A percentile compares a stretch with the other conserved stretches of the same genome.
These are phyloP conservation scores for Ophidiomyces ophidiicola DNA, from an alignment of 2,329 filamentous ascomycete species.

Conservation along the genomic window DNA sequence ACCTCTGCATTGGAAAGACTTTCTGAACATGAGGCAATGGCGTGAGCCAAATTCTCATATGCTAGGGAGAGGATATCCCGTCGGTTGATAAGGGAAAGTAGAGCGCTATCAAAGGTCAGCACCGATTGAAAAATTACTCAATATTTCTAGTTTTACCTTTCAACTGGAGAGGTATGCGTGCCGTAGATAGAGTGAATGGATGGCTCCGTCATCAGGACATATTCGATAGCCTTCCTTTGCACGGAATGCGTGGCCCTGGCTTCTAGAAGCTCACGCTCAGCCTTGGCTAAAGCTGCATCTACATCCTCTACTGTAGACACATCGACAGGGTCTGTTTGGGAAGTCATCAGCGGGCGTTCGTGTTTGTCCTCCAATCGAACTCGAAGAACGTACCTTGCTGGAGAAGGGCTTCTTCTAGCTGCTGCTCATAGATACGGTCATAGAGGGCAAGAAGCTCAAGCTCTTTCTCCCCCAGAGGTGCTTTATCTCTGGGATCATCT, in stretches of 20 bases:
- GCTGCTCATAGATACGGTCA: constrained; percentile 57
- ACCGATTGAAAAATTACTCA: neutral
- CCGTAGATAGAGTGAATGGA: constrained; percentile 65
- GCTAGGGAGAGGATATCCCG: constrained; percentile 56
- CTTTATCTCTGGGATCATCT: constrained; percentile 36
- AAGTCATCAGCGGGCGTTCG: constrained; percentile 1
- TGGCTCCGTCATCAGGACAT: constrained; percentile 59
- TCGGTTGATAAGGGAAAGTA: constrained; percentile 53
- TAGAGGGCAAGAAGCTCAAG: constrained; percentile 55
- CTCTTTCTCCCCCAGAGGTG: constrained; percentile 55
- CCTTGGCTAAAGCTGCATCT: constrained; percentile 39
- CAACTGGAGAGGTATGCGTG: constrained; percentile 51
- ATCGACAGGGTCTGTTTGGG: constrained; percentile 3
- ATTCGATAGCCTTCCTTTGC: constrained; percentile 55
- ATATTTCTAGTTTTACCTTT: constrained; percentile 45
- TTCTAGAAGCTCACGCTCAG: constrained; percentile 56
- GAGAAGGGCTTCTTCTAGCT: constrained; percentile 59
- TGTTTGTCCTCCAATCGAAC: neutral
- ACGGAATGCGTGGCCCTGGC: constrained; percentile 58
- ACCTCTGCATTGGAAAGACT: constrained; percentile 47
- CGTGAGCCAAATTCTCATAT: constrained; percentile 48
- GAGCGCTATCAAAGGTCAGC: constrained; percentile 39
- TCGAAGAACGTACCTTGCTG: constrained; percentile 28
- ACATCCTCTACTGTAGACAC: constrained; percentile 36
- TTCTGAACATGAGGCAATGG: constrained; percentile 40